These are phyloP conservation scores for Pecoramyces ruminantium DNA, from an alignment of 192 early-diverging fungal genomes.

Conservation along the genomic window DNA sequence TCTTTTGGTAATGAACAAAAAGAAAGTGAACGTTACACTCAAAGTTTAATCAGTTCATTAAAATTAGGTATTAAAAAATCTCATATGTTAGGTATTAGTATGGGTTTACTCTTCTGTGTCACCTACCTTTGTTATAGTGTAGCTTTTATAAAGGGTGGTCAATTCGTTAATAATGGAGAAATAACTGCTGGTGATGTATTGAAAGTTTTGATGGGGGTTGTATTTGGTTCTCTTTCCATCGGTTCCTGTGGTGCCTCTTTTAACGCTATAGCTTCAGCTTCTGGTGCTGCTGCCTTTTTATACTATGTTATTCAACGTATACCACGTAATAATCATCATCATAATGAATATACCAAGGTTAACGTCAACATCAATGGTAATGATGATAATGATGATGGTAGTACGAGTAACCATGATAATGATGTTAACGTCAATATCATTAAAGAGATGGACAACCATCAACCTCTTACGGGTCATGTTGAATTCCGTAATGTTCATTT, in stretches of 20 bases:
- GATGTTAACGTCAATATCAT: neutral
- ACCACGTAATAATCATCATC: constrained; percentile 9
- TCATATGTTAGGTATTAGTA: too few species aligned
- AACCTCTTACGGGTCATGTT: constrained; percentile 36
- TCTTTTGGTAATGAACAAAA: constrained; percentile 67
- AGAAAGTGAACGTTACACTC: constrained; percentile 39
- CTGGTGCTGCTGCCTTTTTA: constrained; percentile 66
- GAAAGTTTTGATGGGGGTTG: constrained; percentile 75
- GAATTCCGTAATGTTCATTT: constrained; percentile 65
- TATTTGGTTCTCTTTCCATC: constrained; percentile 70
- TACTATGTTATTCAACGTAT: constrained; percentile 67
- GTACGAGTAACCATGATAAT: too few species aligned
- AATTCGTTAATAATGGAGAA: constrained; percentile 18
- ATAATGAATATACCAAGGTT: too few species aligned
- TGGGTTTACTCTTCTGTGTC: neutral
- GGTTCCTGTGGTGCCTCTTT: constrained; percentile 59
- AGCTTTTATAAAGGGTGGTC: constrained; percentile 33
- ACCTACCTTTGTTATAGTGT: constrained; percentile 14
- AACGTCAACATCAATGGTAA: too few species aligned
- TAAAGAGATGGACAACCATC: neutral
- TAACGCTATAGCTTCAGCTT: constrained; percentile 50
- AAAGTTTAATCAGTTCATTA: constrained; percentile 3
- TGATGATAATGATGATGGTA: too few species aligned
- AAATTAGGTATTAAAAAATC: too few species aligned
- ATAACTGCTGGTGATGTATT: constrained; percentile 35